Percentiles rank a stretch among this genome's conserved stretches.
Conservation (phyloP, 2,329 filamentous ascomycete genomes). For the Bimuria novae-zelandiae region DNA sequence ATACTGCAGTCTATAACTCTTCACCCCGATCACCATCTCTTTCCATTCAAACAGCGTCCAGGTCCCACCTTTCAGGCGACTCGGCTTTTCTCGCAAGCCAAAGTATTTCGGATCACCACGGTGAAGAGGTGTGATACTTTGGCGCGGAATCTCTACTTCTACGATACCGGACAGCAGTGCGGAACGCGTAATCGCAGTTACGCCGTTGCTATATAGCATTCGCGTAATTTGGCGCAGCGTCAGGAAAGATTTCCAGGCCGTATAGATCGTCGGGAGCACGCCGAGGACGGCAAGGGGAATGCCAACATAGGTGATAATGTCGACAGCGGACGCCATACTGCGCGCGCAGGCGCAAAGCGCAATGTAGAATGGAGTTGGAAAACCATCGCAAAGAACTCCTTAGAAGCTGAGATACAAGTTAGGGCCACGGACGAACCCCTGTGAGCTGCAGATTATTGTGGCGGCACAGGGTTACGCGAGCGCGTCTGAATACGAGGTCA, state of each 20-base stretch:
- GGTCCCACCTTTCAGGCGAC: constrained; percentile 61
- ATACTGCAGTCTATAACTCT: constrained; percentile 67
- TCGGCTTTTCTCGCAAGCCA: constrained; percentile 57
- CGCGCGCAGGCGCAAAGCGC: background rate
- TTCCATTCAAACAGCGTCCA: constrained; percentile 72
- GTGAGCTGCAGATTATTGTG: background rate
- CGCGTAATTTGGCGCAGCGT: constrained; percentile 65
- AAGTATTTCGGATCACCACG: constrained; percentile 64
- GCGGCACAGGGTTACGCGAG: constrained; percentile 3
- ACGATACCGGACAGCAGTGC: constrained; percentile 69
- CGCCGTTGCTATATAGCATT: constrained; percentile 60
- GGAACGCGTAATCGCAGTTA: constrained; percentile 63
- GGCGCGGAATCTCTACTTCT: constrained; percentile 68
- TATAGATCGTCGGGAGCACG: constrained; percentile 69
- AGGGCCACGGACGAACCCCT: constrained; percentile 1
- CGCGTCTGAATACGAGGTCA: constrained; percentile 5
- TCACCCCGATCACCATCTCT: constrained; percentile 64
- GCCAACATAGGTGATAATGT: constrained; percentile 38
- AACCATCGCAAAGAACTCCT: background rate
- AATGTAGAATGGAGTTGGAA: background rate
- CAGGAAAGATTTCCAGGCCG: constrained; percentile 63
- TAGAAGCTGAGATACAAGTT: background rate
- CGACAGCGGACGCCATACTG: constrained; percentile 13
- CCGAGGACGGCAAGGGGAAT: constrained; percentile 64
- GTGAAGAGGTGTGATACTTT: constrained; percentile 65